Evolutionary conservation across 1,139 yeast genomes (phyloP), one percentile per base, ranked within the genome.

Genomic region (Geotrichum cucujoidarum): DNA sequence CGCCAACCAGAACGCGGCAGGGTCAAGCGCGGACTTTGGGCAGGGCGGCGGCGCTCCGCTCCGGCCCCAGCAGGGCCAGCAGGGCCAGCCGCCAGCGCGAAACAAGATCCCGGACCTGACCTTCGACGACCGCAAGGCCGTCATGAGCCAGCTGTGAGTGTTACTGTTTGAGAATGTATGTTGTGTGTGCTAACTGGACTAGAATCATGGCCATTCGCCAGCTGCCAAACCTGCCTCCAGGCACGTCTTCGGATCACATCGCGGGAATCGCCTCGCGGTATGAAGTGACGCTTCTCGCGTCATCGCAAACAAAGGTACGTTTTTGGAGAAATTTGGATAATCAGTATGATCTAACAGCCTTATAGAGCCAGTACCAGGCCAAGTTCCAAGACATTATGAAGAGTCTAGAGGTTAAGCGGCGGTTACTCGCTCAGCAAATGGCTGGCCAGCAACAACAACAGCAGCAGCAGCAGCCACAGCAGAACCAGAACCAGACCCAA

Each of bases 131-230:
- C 38, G 45, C 24, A 22, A 25, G 17, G 38, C 38, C 8, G 39
- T 41, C 30, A 33, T 33, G 17, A 27, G 31, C 22, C 38, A 41
- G 14, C 45, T 41, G 45, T 41, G 27, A 41, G 45, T 18, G 24
- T 27, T 22, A 17, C n/a, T n/a, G n/a, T n/a, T n/a, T n/a, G n/a
- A n/a, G n/a, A n/a, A n/a, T n/a, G n/a, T n/a, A n/a, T n/a, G n/a
- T n/a, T n/a, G n/a, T n/a, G n/a, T n/a, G n/a, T n/a, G n/a, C n/a
- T n/a, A n/a, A n/a, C n/a, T n/a, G n/a, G n/a, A n/a, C n/a, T 6
- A 24, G 18, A 11, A 33, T 21, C 25, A n/a, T n/a, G 8, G 38
- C 32, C 6, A 6, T 24, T 13, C 21, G 39, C 8, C n/a, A 16
- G 17, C 30, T 41, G 21, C 37, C 45, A 11, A 33, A 33, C 25